phyloP scores from a whole-genome alignment of 805 yeast genomes.

The Pichia deserticola region DNA sequence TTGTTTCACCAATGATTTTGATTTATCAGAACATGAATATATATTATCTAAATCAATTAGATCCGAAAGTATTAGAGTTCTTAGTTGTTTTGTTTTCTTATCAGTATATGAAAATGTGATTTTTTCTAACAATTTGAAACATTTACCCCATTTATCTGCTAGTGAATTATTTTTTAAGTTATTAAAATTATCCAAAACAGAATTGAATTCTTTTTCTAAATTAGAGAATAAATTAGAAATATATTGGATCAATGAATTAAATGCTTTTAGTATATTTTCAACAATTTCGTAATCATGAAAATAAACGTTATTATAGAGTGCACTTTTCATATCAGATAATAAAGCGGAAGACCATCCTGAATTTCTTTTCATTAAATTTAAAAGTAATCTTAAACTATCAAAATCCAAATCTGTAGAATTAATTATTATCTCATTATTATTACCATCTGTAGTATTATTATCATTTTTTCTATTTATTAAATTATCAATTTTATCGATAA shows the following conservation, averaged over 20 bases:
- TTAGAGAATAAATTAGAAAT: conserved; percentile 38
- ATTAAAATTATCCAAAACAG: conserved; percentile 27
- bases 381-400: conserved; percentile 30
- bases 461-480: not conserved
- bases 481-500: conserved; percentile 2
- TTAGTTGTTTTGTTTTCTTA: conserved; percentile 6
- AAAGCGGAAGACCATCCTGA: conserved; percentile 34
- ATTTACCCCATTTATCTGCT: conserved; percentile 33
- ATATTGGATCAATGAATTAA: conserved; percentile 45
- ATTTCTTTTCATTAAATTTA: conserved; percentile 31
- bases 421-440: conserved; percentile 9
- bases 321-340: conserved; percentile 29
- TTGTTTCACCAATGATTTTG: conserved; percentile 15
- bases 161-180: conserved; percentile 36
- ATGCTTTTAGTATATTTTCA: conserved; percentile 39
- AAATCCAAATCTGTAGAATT: conserved; percentile 29
- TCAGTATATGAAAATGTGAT: conserved; percentile 21
- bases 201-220: conserved; percentile 34
- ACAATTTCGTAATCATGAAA: conserved; percentile 24
- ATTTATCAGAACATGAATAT: conserved; percentile 26
- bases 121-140: conserved; percentile 23
- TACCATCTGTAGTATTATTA: not conserved
- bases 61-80: conserved; percentile 24
- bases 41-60: conserved; percentile 29
- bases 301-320: conserved; percentile 17